These are phyloP conservation scores for Aegilops longissima DNA, from an alignment of 176 grass and related monocot species.

Conservation along the genomic window DNA sequence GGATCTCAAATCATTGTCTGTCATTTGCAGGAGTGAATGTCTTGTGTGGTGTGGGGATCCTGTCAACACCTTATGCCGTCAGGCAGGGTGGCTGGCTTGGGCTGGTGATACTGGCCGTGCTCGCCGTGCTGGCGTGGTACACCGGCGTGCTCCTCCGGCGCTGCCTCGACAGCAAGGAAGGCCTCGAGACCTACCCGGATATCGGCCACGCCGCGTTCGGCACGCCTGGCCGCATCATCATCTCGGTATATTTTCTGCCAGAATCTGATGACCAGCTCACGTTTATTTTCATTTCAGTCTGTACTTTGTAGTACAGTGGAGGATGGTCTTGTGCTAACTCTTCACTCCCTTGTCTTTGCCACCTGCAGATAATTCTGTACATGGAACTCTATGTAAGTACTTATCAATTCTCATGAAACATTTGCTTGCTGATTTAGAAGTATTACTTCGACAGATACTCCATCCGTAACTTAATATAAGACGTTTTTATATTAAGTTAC, in stretches of 20 bases:
- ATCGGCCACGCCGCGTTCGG: slow-evolving; percentile 73
- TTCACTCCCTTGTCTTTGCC: neutral
- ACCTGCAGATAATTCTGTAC: slow-evolving; percentile 58
- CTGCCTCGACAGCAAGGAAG: slow-evolving; percentile 64
- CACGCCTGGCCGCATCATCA: slow-evolving; percentile 44
- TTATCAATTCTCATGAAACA: neutral
- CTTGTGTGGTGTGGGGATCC: slow-evolving; percentile 64
- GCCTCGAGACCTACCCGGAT: slow-evolving; percentile 67
- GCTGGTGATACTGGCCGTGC: slow-evolving; percentile 47
- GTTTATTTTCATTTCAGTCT: neutral
- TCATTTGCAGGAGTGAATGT: slow-evolving; percentile 61
- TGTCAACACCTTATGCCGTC: slow-evolving; percentile 68
- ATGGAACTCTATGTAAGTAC: slow-evolving; percentile 79
- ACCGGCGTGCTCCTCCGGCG: slow-evolving; percentile 59
- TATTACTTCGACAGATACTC: neutral
- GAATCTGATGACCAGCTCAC: neutral
- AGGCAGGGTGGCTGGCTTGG: slow-evolving; percentile 64
- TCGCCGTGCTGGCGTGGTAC: slow-evolving; percentile 49
- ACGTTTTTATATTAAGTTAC: too few species aligned
- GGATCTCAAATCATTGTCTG: neutral
- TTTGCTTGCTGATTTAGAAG: neutral
- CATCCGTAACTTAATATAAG: too few species aligned
- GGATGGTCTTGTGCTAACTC: neutral
- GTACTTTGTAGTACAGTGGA: neutral
- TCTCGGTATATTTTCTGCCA: slow-evolving; percentile 46